Percentiles rank a stretch among this genome's conserved stretches.
phyloP scores from a whole-genome alignment of 2,329 filamentous ascomycete species.

The Didymellaceae sp. region DNA sequence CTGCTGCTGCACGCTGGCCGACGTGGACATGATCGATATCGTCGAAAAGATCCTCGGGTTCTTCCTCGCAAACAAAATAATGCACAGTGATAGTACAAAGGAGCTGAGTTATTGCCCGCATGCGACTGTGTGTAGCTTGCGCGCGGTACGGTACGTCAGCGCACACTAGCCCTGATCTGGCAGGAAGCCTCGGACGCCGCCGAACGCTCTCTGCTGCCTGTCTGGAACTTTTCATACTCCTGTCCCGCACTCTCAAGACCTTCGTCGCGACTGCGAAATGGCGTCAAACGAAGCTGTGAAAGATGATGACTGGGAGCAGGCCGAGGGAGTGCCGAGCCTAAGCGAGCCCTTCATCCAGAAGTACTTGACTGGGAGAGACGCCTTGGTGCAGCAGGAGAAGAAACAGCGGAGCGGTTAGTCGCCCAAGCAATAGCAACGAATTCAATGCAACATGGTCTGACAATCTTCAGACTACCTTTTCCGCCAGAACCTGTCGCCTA shows the following conservation, averaged over 20 bases:
- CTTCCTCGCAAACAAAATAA: background rate
- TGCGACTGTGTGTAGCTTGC: slow-evolving; percentile 2
- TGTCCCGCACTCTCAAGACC: background rate
- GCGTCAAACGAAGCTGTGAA: slow-evolving; percentile 26
- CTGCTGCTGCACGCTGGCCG: background rate
- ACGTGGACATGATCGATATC: background rate
- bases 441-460: slow-evolving; percentile 29
- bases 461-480: slow-evolving; percentile 68
- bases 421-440: background rate
- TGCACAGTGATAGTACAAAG: background rate
- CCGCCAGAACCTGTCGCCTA: slow-evolving; percentile 75
- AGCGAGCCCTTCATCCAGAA: slow-evolving; percentile 81
- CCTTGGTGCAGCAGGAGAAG: slow-evolving; percentile 80
- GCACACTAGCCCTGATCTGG: slow-evolving; percentile 21
- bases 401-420: slow-evolving; percentile 77
- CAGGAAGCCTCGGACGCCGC: slow-evolving; percentile 28
- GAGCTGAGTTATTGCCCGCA: slow-evolving; percentile 2
- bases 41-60: background rate
- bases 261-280: slow-evolving; percentile 24
- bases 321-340: slow-evolving; percentile 50
- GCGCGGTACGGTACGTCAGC: slow-evolving; percentile 27
- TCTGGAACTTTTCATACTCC: slow-evolving; percentile 4
- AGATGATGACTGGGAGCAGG: slow-evolving; percentile 49
- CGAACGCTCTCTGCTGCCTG: slow-evolving; percentile 14
- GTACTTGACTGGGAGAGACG: slow-evolving; percentile 77